Evolutionary conservation across 257 asterid genomes (phyloP), one percentile per base, ranked within the genome.

Genomic region (Voacanga thouarsii): DNA sequence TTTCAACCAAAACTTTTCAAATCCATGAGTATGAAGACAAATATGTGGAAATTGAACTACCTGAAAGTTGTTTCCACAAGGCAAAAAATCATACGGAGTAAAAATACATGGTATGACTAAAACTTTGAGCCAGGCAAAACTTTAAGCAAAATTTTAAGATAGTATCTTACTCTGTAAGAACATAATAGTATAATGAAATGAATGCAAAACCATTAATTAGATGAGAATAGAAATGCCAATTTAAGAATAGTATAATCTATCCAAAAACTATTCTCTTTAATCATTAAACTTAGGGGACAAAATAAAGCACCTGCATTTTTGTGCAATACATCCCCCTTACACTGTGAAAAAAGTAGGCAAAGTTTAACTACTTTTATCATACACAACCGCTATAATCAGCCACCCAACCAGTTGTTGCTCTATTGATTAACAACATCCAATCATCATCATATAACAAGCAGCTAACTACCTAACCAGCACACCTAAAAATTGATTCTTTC

Each of bases 401-500:
- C 67, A 60, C 24, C 51, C 19, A 41, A 23, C 73, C 12, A 39
- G 73, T 68, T 21, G 53, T 43, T 68, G 30, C 53, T 41, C 6
- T 23, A 41, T 8, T 21, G 16, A 41, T 68, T 12, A 68, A 68
- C 50, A 68, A 68, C 18, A 68, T 47, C 5, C 9, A 68, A 19
- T 41, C 26, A 39, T 68, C 33, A 68, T 43, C 30, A 41, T 2
- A 1, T 41, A 68, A 3, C 28, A 68, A 68, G 47, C n/a, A 66
- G 12, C 21, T 7, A 55, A 57, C 19, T 12, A 12, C 43, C 41
- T 16, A 75, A 66, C 56, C 79, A 67, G 72, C 47, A 61, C 28
- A 47, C 49, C 81, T 73, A 60, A 78, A 77, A 57, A 33, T 37
- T 45, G 16, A 59, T 56, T 41, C 70, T 44, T 26, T 30, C 12